Percentiles rank a stretch among this genome's conserved stretches.
phyloP scores from a whole-genome alignment of 805 yeast species.

The Yarrowia sp. region DNA sequence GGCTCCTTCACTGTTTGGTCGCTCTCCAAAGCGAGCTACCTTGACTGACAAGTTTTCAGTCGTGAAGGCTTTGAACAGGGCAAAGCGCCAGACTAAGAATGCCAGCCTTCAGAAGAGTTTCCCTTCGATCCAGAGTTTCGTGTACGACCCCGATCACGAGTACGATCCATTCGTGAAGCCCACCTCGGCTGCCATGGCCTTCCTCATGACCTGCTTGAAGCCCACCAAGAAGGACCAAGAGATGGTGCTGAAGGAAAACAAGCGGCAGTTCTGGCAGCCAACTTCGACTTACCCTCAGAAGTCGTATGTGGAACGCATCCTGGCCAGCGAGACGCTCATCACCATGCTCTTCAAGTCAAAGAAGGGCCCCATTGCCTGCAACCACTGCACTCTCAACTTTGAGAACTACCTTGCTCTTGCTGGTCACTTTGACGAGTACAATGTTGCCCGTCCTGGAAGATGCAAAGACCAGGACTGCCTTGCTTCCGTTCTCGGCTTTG shows the following conservation, averaged over 20 bases:
- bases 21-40: too few relatives aligned
- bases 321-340: background rate
- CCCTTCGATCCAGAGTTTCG: background rate
- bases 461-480: background rate
- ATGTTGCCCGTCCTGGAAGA: background rate
- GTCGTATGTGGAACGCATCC: constrained; percentile 2
- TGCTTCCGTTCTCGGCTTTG: constrained; percentile 4
- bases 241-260: constrained; percentile 7
- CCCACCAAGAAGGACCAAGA: constrained; percentile 9
- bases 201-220: constrained; percentile 1
- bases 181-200: background rate
- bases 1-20: too few relatives aligned
- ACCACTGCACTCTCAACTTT: constrained; percentile 9
- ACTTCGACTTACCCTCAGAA: background rate
- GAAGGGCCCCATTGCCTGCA: constrained; percentile 23
- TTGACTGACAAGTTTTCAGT: too few relatives aligned
- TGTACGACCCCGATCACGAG: background rate
- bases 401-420: constrained; percentile 10
- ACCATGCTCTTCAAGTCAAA: constrained; percentile 5
- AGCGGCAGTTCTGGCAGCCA: constrained; percentile 5
- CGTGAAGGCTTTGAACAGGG: too few relatives aligned
- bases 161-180: constrained; percentile 8
- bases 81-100: background rate
- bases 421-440: background rate
- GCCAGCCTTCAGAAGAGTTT: background rate